Evolutionary conservation across 2,329 filamentous ascomycete species (phyloP).

Genomic region (Clarireedia monteithiana): DNA sequence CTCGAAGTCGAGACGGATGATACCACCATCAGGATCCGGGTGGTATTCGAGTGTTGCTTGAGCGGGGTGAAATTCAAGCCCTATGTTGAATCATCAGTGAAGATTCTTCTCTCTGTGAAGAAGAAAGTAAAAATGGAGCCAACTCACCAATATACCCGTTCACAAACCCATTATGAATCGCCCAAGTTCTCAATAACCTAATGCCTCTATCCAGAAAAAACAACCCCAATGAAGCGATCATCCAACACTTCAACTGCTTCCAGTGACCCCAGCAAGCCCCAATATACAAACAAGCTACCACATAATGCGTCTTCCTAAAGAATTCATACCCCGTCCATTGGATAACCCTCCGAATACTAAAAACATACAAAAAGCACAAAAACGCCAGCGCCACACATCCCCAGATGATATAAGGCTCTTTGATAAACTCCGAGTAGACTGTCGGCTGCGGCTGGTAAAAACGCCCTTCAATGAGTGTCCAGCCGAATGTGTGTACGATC

Average conservation of each 20-base stretch:
- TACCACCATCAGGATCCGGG: slow-evolving; percentile 39
- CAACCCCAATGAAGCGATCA: slow-evolving; percentile 39
- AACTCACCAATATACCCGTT: slow-evolving; percentile 30
- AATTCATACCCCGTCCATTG: slow-evolving; percentile 66
- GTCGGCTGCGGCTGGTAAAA: slow-evolving; percentile 66
- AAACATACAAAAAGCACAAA: slow-evolving; percentile 50
- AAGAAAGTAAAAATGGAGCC: slow-evolving; percentile 30
- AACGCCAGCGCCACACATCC: slow-evolving; percentile 59
- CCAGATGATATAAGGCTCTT: slow-evolving; percentile 63
- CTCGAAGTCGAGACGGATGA: slow-evolving; percentile 59
- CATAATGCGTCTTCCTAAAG: slow-evolving; percentile 61
- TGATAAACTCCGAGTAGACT: slow-evolving; percentile 48
- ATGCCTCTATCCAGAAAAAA: slow-evolving; percentile 57
- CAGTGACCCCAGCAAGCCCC: slow-evolving; percentile 72
- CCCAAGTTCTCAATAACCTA: slow-evolving; percentile 47
- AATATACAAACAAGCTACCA: slow-evolving; percentile 66
- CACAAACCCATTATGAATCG: slow-evolving; percentile 53
- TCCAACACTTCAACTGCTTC: slow-evolving; percentile 58
- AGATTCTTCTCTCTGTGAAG: too few species aligned
- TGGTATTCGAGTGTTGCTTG: slow-evolving; percentile 1
- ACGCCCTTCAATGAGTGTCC: slow-evolving; percentile 57
- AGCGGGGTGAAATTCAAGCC: slow-evolving; percentile 2
- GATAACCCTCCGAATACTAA: slow-evolving; percentile 53
- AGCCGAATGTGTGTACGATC: slow-evolving; percentile 61
- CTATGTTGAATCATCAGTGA: neutral